Evolutionary conservation across 179 eudicot genomes (phyloP).

Genomic region (Gypsophila paniculata): DNA sequence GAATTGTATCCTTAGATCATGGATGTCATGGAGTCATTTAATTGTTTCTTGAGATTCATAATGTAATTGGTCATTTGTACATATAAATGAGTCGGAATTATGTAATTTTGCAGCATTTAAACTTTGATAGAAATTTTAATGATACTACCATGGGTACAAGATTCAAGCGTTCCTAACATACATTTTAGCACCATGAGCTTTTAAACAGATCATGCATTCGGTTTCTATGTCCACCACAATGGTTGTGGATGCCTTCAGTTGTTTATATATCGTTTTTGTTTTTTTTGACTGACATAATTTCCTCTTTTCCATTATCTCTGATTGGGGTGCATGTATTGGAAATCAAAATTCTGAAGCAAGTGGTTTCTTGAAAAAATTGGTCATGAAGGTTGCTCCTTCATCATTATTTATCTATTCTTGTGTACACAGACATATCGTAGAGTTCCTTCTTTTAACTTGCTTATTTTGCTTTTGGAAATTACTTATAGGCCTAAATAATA

Average conservation of each 20-base stretch:
- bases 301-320: constrained; percentile 8
- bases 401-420: constrained; percentile 11
- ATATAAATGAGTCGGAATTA: not conserved
- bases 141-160: not conserved
- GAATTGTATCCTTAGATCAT: not conserved
- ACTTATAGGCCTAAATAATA: constrained; percentile 68
- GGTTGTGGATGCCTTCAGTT: not conserved
- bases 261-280: constrained; percentile 1
- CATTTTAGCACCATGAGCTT: not conserved
- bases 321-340: constrained; percentile 17
- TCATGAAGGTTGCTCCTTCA: constrained; percentile 60
- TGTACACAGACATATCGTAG: not conserved
- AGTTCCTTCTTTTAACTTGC: constrained; percentile 5
- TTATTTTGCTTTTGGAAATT: not conserved
- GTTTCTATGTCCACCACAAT: not conserved
- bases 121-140: not conserved
- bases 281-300: constrained; percentile 23
- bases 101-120: not conserved
- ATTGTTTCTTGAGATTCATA: not conserved
- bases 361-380: constrained; percentile 96
- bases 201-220: not conserved
- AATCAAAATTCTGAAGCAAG: constrained; percentile 55
- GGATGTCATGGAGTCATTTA: not conserved
- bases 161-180: not conserved
- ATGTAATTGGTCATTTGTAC: not conserved